phyloP scores from a whole-genome alignment of 257 asterid species.

The Nyctanthes arbortristis region DNA sequence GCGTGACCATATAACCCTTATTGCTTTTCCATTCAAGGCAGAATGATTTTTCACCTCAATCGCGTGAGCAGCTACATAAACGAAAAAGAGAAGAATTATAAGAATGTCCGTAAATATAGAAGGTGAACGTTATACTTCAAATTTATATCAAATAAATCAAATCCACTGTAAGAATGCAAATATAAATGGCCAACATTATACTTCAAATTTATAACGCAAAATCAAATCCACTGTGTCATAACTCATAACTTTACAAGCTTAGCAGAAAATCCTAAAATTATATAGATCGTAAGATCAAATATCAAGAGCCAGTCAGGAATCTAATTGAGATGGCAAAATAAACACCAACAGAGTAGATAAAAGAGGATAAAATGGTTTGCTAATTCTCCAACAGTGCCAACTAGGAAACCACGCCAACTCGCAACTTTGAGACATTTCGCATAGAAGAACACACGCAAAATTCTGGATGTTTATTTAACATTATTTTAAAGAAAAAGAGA shows the following conservation, averaged over 20 bases:
- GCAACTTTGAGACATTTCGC: background rate
- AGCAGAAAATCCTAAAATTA: background rate
- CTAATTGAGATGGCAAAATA: background rate
- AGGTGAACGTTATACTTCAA: background rate
- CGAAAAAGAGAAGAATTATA: background rate
- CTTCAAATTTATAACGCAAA: background rate
- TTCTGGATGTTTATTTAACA: background rate
- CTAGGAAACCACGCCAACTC: background rate
- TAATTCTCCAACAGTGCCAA: background rate
- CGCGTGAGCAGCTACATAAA: constrained; percentile 39
- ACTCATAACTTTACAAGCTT: background rate
- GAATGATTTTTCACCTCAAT: constrained; percentile 49
- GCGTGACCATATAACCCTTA: constrained; percentile 55
- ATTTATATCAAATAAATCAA: background rate
- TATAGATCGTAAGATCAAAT: background rate
- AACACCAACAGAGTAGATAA: background rate
- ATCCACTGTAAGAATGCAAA: no score
- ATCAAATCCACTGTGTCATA: background rate
- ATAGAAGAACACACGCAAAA: background rate
- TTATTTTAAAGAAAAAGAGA: no score
- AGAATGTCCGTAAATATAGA: background rate
- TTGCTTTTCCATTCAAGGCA: constrained; percentile 40
- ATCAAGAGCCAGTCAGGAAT: background rate
- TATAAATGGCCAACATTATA: background rate
- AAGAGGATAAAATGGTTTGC: background rate